Evolutionary conservation across 257 asterid species (phyloP).

Genomic region (Lithospermum erythrorhizon): DNA sequence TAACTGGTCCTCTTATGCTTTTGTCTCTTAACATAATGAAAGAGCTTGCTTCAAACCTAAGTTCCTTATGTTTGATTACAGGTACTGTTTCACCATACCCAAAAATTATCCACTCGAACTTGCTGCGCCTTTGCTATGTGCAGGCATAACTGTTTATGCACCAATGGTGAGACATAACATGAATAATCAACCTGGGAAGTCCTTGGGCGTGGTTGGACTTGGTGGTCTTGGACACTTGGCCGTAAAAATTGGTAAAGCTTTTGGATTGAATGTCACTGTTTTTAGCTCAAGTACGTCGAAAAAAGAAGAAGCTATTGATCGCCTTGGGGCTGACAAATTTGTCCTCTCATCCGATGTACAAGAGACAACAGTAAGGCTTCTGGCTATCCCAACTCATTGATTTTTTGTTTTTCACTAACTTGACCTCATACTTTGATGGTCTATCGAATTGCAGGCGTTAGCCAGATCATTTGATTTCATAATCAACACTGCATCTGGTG

Average conservation of each 20-base stretch:
- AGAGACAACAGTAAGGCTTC: constrained; percentile 45
- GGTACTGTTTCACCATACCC: constrained; percentile 77
- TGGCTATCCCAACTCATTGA: not conserved
- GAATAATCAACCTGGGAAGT: constrained; percentile 81
- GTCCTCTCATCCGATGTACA: constrained; percentile 67
- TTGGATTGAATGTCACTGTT: constrained; percentile 79
- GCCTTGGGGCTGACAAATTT: constrained; percentile 74
- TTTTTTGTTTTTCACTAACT: not conserved
- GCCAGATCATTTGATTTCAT: constrained; percentile 61
- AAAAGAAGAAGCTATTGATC: constrained; percentile 59
- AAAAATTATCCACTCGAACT: constrained; percentile 49
- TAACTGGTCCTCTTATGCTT: not conserved
- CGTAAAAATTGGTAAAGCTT: constrained; percentile 89
- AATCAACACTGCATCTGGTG: constrained; percentile 69
- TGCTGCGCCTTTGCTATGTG: constrained; percentile 92
- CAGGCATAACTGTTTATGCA: constrained; percentile 83
- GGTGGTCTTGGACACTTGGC: constrained; percentile 98
- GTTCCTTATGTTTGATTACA: constrained; percentile 12
- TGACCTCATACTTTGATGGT: not conserved
- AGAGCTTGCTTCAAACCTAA: not conserved
- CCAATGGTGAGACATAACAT: constrained; percentile 80
- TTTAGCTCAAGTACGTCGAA: constrained; percentile 78
- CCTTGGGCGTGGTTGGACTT: constrained; percentile 79
- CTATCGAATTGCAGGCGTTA: constrained; percentile 41
- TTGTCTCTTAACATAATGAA: not conserved